Evolutionary conservation across 257 asterid genomes (phyloP).

Genomic region (Rhazya stricta): DNA sequence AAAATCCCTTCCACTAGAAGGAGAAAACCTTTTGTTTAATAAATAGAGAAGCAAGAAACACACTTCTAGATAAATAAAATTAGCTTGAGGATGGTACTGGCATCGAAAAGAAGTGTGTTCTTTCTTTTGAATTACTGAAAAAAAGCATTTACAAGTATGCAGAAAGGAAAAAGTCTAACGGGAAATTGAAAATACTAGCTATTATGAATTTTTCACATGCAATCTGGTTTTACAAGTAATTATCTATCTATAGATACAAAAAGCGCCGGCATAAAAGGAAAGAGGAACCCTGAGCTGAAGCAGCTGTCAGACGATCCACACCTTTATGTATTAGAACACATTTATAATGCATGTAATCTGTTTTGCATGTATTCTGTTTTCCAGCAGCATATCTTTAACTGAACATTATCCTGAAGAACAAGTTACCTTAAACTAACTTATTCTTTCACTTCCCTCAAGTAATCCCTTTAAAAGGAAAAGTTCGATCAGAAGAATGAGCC

Average conservation of each 20-base stretch:
- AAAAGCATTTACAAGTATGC: not conserved
- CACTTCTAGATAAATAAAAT: not conserved
- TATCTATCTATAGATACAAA: not conserved
- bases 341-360: not conserved
- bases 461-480: not conserved
- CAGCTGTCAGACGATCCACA: too few species aligned
- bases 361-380: not conserved
- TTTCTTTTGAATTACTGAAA: not conserved
- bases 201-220: not conserved
- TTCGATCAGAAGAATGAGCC: not conserved
- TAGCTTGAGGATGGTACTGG: not conserved
- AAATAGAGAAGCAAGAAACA: not conserved
- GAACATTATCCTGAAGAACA: not conserved
- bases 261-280: not conserved
- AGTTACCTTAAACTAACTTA: not conserved
- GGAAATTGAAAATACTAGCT: not conserved
- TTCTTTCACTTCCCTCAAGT: not conserved
- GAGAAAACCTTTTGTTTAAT: not conserved
- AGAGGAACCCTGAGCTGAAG: not conserved
- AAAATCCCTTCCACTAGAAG: too few species aligned
- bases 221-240: not conserved
- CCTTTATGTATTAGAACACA: not conserved
- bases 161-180: not conserved
- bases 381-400: not conserved
- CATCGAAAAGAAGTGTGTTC: not conserved